A percentile compares a stretch with the other conserved stretches of the same genome.
Conservation (phyloP, 176 grass and related monocot species). For the Raddia guianensis region DNA sequence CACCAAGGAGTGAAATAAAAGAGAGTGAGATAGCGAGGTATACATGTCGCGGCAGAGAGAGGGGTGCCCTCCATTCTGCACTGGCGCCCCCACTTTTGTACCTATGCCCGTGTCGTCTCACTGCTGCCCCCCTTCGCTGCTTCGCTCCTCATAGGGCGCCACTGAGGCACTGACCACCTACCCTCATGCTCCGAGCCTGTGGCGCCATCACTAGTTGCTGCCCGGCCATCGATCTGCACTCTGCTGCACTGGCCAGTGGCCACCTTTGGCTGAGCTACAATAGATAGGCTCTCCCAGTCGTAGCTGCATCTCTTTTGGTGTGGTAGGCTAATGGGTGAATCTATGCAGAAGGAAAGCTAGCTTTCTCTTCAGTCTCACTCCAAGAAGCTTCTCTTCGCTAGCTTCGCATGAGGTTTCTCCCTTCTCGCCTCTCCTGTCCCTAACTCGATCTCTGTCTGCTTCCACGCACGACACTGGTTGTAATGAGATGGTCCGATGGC, state of each 20-base stretch:
- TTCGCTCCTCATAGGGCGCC: constrained; percentile 14
- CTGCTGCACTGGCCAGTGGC: constrained; percentile 13
- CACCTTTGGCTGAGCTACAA: not conserved
- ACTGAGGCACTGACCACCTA: constrained; percentile 20
- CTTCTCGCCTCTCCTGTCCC: constrained; percentile 25
- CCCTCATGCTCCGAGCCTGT: not conserved
- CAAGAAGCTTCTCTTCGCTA: not conserved
- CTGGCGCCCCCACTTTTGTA: constrained; percentile 36
- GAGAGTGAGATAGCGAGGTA: constrained; percentile 13
- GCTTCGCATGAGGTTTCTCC: constrained; percentile 3
- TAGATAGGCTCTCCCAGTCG: not conserved
- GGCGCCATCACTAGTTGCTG: not conserved
- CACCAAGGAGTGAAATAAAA: not conserved
- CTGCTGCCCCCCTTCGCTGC: constrained; percentile 37
- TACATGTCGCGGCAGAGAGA: constrained; percentile 5
- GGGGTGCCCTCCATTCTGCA: constrained; percentile 40
- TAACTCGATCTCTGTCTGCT: not conserved
- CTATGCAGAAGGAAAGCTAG: constrained; percentile 2
- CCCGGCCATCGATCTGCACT: not conserved
- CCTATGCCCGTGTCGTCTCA: constrained; percentile 40
- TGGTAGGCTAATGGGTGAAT: constrained; percentile 6
- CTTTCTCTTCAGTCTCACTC: constrained; percentile 20
- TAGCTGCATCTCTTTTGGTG: constrained; percentile 8
- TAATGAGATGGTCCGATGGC: constrained; percentile 60
- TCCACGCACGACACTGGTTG: not conserved